phyloP scores from a whole-genome alignment of 495 filamentous ascomycete species.

The Penicillium paradoxum region DNA sequence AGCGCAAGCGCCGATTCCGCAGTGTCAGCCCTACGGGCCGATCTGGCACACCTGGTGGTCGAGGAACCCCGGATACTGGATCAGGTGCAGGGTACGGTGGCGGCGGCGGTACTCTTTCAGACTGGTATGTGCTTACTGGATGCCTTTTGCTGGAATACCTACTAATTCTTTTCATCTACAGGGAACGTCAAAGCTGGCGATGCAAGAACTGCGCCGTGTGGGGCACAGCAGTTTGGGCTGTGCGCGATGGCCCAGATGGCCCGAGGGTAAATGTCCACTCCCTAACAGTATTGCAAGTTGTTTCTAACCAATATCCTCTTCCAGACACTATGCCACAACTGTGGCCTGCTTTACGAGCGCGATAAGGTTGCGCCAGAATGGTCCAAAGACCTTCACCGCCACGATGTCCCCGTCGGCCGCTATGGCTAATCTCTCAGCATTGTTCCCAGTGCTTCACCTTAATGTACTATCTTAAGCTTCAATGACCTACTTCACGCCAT shows the following conservation, averaged over 20 bases:
- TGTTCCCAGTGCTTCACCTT: neutral
- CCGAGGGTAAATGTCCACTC: slow-evolving; percentile 56
- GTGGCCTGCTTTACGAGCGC: slow-evolving; percentile 82
- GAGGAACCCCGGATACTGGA: slow-evolving; percentile 70
- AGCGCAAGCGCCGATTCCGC: slow-evolving; percentile 89
- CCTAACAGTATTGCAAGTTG: neutral
- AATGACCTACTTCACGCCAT: slow-evolving; percentile 9
- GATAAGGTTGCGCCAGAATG: slow-evolving; percentile 80
- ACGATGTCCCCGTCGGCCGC: slow-evolving; percentile 45
- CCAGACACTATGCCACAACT: slow-evolving; percentile 91
- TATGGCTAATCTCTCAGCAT: slow-evolving; percentile 14
- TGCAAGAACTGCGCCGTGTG: slow-evolving; percentile 87
- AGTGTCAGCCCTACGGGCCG: slow-evolving; percentile 73
- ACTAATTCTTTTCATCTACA: slow-evolving; percentile 23
- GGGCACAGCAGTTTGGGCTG: slow-evolving; percentile 89
- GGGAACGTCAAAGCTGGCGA: slow-evolving; percentile 80
- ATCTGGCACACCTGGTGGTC: slow-evolving; percentile 62
- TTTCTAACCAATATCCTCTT: slow-evolving; percentile 6
- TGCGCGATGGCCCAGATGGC: slow-evolving; percentile 84
- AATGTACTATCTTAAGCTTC: slow-evolving; percentile 4
- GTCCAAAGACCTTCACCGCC: slow-evolving; percentile 70
- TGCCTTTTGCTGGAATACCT: neutral
- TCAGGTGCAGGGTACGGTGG: slow-evolving; percentile 59
- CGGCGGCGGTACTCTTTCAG: slow-evolving; percentile 65
- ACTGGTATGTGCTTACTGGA: slow-evolving; percentile 46